A percentile compares a stretch with the other conserved stretches of the same genome.
Evolutionary conservation across 1,139 yeast genomes (phyloP).

Genomic region (Suhomyces yuchorum): DNA sequence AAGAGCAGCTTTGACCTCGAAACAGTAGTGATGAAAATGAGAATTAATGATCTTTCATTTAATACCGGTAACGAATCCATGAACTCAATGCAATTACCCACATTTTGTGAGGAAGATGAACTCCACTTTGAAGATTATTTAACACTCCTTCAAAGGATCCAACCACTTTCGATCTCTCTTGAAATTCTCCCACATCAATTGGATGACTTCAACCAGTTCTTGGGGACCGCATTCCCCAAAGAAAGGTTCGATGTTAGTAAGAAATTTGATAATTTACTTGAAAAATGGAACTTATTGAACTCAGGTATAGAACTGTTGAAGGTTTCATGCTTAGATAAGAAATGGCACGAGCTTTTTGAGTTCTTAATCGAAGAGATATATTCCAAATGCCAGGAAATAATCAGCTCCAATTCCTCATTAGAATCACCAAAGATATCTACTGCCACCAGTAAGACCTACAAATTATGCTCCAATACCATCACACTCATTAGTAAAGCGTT

Average conservation of each 20-base stretch:
- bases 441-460: constrained; percentile 28
- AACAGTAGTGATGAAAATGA: constrained; percentile 42
- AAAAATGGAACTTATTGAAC: constrained; percentile 41
- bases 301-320: constrained; percentile 47
- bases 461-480: constrained; percentile 38
- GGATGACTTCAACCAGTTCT: constrained; percentile 22
- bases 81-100: constrained; percentile 32
- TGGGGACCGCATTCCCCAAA: constrained; percentile 11
- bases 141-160: constrained; percentile 35
- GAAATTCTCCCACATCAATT: constrained; percentile 29
- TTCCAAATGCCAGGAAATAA: constrained; percentile 27
- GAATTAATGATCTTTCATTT: constrained; percentile 29
- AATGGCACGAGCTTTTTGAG: constrained; percentile 57
- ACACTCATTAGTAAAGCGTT: constrained; percentile 37
- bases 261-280: constrained; percentile 1
- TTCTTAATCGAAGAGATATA: constrained; percentile 45
- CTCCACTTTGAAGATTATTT: constrained; percentile 33
- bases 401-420: constrained; percentile 25
- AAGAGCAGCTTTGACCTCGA: constrained; percentile 40
- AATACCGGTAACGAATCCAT: constrained; percentile 17
- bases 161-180: constrained; percentile 58
- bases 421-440: constrained; percentile 7
- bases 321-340: constrained; percentile 49
- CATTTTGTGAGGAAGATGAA: constrained; percentile 35
- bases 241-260: constrained; percentile 9